These are phyloP conservation scores for Mortierella sp. DNA, from an alignment of 371 early-diverging fungal species.

Conservation along the genomic window DNA sequence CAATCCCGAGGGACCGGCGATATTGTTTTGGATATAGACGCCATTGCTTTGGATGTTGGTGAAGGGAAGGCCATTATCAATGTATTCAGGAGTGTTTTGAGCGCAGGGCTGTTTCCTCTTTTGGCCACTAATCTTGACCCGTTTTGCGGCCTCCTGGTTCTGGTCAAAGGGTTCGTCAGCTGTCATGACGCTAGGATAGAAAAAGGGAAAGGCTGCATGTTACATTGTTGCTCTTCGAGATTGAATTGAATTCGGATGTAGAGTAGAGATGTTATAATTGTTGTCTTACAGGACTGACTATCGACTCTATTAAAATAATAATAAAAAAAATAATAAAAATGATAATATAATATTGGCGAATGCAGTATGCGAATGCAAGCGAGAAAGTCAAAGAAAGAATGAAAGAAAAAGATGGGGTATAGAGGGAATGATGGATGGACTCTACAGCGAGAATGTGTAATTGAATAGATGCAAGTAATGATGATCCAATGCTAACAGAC, in stretches of 20 bases:
- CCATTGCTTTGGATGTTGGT: too few relatives aligned
- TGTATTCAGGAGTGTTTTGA: slow-evolving; percentile 1
- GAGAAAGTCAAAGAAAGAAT: too few relatives aligned
- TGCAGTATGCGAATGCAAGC: too few relatives aligned
- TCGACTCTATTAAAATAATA: too few relatives aligned
- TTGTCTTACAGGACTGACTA: too few relatives aligned
- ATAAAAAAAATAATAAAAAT: too few relatives aligned
- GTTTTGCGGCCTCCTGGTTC: slow-evolving; percentile 40
- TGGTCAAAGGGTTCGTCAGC: slow-evolving; percentile 39
- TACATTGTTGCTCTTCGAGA: neutral
- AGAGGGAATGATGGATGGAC: neutral
- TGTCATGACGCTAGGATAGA: slow-evolving; percentile 14
- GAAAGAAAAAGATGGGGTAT: too few relatives aligned
- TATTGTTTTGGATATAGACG: neutral
- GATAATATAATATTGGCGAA: too few relatives aligned
- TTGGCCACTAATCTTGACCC: slow-evolving; percentile 27
- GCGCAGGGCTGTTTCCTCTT: slow-evolving; percentile 44
- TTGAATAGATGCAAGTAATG: too few relatives aligned
- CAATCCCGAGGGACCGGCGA: neutral
- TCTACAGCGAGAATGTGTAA: too few relatives aligned
- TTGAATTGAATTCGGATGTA: neutral
- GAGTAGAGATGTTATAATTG: neutral
- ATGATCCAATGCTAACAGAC: too few relatives aligned
- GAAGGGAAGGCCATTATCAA: neutral
- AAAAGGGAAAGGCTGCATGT: neutral